A percentile compares a stretch with the other conserved stretches of the same genome.
phyloP scores from a whole-genome alignment of 805 yeast genomes.

The Yarrowia phangngaensis region DNA sequence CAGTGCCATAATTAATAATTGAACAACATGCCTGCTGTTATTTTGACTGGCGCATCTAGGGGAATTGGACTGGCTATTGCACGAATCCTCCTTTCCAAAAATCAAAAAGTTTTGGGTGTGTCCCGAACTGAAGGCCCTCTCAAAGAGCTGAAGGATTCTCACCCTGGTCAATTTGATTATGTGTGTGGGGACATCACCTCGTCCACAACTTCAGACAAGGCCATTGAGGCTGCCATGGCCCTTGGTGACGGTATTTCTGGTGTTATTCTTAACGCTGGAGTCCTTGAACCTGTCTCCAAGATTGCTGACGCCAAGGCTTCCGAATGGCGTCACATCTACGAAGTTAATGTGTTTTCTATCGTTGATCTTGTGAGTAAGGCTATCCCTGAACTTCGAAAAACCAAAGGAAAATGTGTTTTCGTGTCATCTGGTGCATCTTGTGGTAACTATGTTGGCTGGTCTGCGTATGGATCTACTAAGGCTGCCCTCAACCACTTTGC shows the following conservation, averaged over 20 bases:
- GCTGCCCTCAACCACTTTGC: conserved; percentile 85
- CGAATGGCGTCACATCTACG: conserved; percentile 62
- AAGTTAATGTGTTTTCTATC: conserved; percentile 73
- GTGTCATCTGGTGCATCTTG: conserved; percentile 89
- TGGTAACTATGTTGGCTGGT: conserved; percentile 69
- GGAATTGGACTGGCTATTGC: conserved; percentile 85
- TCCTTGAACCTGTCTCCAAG: conserved; percentile 68
- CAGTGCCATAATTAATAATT: too few relatives aligned
- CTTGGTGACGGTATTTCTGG: conserved; percentile 53
- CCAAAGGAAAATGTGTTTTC: conserved; percentile 63
- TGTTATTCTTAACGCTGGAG: conserved; percentile 67
- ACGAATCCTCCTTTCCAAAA: conserved; percentile 45
- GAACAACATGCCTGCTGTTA: conserved; percentile 31
- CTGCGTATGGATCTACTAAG: conserved; percentile 86
- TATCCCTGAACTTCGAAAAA: conserved; percentile 54
- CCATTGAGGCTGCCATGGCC: conserved; percentile 45
- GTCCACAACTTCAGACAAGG: conserved; percentile 37
- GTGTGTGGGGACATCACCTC: conserved; percentile 55
- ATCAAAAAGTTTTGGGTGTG: conserved; percentile 57
- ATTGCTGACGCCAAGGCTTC: conserved; percentile 50
- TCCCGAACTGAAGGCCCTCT: conserved; percentile 61
- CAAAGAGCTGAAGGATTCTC: conserved; percentile 43
- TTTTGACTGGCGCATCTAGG: conserved; percentile 42
- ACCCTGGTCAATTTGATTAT: conserved; percentile 35
- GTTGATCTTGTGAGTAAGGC: conserved; percentile 53